Base-by-base conservation (phyloP, 257 asterid species). In the Echites panduratus region DNA sequence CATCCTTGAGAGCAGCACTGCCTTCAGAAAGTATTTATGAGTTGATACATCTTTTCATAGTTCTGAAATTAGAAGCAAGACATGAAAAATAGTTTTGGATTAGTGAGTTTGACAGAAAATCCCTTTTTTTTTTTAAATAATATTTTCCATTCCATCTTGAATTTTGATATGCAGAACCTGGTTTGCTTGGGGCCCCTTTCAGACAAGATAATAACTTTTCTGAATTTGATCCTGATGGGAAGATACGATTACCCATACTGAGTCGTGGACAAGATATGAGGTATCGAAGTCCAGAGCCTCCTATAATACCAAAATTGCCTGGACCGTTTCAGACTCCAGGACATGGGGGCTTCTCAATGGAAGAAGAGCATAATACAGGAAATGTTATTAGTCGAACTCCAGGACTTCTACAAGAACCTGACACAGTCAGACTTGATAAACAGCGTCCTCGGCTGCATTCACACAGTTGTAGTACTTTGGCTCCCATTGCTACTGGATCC, bases 151-250 rank as follows among this genome's bases (percentile, higher is more conserved):
- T 54, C 52, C 61, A 20, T 53, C 19, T 70, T 59, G 43, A 64
- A 70, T 11, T 32, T 78, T 75, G 38, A 65, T 78, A 61, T 78
- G 78, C 87, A 90, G 98, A 90, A 82, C 97, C 96, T 73, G 89
- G 93, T 80, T 79, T 90, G 82, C 95, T 86, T 71, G 97, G 96
- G 67, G 95, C 85, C 80, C 96, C 93, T 75, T 85, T 84, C 73
- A 87, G 90, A 72, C 84, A 87, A 76, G 99, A 90, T 66, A 75
- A 58, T 80, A 83, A 65, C 70, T 57, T 76, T 61, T 76, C 80
- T 20, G 87, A 83, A 52, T 77, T 75, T 72, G 84, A 77, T 72
- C 77, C 77, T 79, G 82, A 75, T 83, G 69, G 76, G 77, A 83
- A 74, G 75, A 79, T 77, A 70, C 74, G 79, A 76, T 70, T 73